Conservation (phyloP, 257 asterid species). For the Nyctanthes arbortristis region DNA sequence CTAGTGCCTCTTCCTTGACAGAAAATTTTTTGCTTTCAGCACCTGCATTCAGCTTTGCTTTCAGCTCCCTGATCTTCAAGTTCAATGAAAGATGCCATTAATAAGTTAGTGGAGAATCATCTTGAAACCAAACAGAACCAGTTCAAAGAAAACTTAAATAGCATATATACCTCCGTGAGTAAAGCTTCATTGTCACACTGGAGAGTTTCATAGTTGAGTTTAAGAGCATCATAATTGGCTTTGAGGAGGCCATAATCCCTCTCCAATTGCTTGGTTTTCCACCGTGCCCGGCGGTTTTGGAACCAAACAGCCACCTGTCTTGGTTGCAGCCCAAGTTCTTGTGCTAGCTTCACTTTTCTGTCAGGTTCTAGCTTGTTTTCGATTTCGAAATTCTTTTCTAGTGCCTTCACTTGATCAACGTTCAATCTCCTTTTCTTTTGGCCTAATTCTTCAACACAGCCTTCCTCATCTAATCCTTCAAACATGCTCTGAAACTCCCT, state of each 20-base stretch:
- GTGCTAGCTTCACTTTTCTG: constrained; percentile 78
- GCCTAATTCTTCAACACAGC: constrained; percentile 55
- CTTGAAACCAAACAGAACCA: not conserved
- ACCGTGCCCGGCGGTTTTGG: constrained; percentile 90
- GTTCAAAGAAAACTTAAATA: too few species aligned
- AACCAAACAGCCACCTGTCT: constrained; percentile 98
- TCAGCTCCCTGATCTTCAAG: constrained; percentile 61
- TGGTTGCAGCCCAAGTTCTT: constrained; percentile 83
- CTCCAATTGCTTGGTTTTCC: constrained; percentile 88
- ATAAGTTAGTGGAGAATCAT: not conserved
- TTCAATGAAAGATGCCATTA: not conserved
- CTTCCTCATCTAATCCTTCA: constrained; percentile 79
- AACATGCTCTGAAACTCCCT: constrained; percentile 72
- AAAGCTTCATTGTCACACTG: constrained; percentile 65
- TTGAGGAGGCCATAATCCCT: constrained; percentile 76
- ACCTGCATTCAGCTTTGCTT: constrained; percentile 45
- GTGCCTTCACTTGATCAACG: constrained; percentile 77
- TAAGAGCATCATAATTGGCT: constrained; percentile 65
- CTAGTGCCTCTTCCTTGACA: constrained; percentile 53
- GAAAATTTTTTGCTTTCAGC: constrained; percentile 39
- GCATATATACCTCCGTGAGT: constrained; percentile 62
- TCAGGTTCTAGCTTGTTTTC: constrained; percentile 92
- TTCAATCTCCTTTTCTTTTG: constrained; percentile 78
- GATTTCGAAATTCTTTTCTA: constrained; percentile 85
- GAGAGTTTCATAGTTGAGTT: constrained; percentile 50